phyloP scores from a whole-genome alignment of 768 basidiomycete species.

The Saitozyma podzolica region DNA sequence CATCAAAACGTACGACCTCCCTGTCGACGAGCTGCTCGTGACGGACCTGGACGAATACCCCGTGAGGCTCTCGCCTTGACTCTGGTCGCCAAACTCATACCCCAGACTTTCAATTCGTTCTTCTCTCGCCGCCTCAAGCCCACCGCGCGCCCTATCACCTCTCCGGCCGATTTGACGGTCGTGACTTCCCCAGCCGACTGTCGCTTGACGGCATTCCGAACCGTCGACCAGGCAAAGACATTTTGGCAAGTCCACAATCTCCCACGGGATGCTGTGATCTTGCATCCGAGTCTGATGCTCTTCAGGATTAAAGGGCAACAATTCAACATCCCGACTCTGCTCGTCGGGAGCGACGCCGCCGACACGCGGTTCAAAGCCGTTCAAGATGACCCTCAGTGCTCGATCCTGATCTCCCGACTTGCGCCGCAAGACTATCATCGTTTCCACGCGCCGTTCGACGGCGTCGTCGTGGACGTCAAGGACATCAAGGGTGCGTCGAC shows the following conservation, averaged over 20 bases:
- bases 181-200: constrained; percentile 73
- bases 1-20: constrained; percentile 55
- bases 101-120: constrained; percentile 71
- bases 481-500: constrained; percentile 40
- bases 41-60: constrained; percentile 65
- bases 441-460: constrained; percentile 71
- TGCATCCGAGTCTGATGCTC: constrained; percentile 35
- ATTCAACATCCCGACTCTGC: constrained; percentile 66
- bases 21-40: constrained; percentile 63
- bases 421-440: constrained; percentile 81
- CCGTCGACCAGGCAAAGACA: constrained; percentile 62
- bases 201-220: constrained; percentile 68
- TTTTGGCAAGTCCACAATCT: constrained; percentile 61
- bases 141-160: constrained; percentile 64
- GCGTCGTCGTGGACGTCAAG: constrained; percentile 54
- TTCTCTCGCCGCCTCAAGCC: constrained; percentile 67
- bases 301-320: constrained; percentile 66
- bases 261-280: neutral
- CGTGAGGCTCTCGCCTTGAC: constrained; percentile 19
- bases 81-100: neutral
- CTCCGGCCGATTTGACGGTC: constrained; percentile 58
- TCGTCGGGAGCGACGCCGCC: constrained; percentile 55
- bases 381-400: constrained; percentile 30
- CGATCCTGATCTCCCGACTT: constrained; percentile 69
- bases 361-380: constrained; percentile 53